Evolutionary conservation across 768 basidiomycete genomes (phyloP).

Genomic region (Suillus hirtellus): DNA sequence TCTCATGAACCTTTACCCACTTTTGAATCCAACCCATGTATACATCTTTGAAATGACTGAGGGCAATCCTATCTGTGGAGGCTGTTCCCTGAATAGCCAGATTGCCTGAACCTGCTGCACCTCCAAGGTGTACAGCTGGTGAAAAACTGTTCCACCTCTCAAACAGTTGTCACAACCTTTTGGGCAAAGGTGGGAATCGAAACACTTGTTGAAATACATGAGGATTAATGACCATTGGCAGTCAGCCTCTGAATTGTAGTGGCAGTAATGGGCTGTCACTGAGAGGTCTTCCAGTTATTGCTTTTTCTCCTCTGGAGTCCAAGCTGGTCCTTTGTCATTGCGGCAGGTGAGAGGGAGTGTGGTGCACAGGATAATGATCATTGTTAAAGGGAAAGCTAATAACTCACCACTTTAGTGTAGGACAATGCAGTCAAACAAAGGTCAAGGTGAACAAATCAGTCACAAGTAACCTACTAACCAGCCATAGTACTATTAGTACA

Average conservation of each 20-base stretch:
- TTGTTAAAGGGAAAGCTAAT: too few species aligned
- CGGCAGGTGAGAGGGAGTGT: conserved; percentile 18
- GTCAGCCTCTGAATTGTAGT: conserved; percentile 60
- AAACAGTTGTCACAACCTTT: conserved; percentile 84
- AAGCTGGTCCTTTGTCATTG: conserved; percentile 35
- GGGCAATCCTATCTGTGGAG: conserved; percentile 55
- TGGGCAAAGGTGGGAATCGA: conserved; percentile 65
- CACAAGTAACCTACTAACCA: too few species aligned
- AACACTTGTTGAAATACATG: conserved; percentile 83
- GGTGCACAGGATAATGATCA: too few species aligned
- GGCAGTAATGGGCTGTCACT: conserved; percentile 75
- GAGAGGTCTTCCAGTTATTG: conserved; percentile 65
- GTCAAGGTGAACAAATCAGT: too few species aligned
- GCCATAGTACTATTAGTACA: too few species aligned
- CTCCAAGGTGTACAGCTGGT: conserved; percentile 59
- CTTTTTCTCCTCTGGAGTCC: conserved; percentile 43
- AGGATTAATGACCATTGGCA: conserved; percentile 90
- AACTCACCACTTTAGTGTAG: too few species aligned
- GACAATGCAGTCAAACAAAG: too few species aligned
- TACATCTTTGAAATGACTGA: conserved; percentile 56
- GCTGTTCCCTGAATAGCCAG: conserved; percentile 45
- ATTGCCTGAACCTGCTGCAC: conserved; percentile 51
- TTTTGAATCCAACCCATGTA: conserved; percentile 59
- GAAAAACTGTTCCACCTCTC: conserved; percentile 43
- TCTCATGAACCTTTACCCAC: conserved; percentile 43